Percentiles rank a stretch among this genome's conserved stretches.
Conservation (phyloP, 2,329 filamentous ascomycete genomes). For the Pseudocercospora fuligena region DNA sequence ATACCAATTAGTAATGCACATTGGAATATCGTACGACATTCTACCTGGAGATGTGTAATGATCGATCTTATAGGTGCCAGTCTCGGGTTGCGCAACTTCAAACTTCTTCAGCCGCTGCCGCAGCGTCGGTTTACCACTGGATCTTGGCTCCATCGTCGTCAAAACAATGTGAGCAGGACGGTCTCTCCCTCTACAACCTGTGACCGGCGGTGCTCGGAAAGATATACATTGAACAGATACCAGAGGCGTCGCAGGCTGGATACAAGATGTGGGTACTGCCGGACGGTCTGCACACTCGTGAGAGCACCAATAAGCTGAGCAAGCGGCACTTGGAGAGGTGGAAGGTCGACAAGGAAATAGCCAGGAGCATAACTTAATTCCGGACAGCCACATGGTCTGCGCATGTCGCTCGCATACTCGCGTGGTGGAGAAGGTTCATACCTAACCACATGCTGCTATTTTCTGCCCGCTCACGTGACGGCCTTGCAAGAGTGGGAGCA, state of each 20-base stretch:
- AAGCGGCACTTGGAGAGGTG: background rate
- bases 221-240: background rate
- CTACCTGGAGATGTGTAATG: constrained; percentile 24
- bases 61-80: constrained; percentile 21
- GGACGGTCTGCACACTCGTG: background rate
- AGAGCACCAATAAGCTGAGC: constrained; percentile 2
- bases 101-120: constrained; percentile 15
- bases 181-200: background rate
- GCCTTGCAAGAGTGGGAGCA: background rate
- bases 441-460: constrained; percentile 10
- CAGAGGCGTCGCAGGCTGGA: background rate
- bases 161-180: background rate
- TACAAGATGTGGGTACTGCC: background rate
- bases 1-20: background rate
- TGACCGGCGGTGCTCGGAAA: background rate
- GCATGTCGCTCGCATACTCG: background rate
- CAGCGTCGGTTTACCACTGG: background rate
- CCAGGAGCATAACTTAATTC: background rate
- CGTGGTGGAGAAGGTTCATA: constrained; percentile 8
- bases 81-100: constrained; percentile 18
- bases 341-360: background rate
- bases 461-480: background rate
- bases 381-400: background rate
- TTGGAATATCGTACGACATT: background rate
- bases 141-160: background rate